phyloP scores from a whole-genome alignment of 495 filamentous ascomycete genomes.

The Penicillium verhagenii region DNA sequence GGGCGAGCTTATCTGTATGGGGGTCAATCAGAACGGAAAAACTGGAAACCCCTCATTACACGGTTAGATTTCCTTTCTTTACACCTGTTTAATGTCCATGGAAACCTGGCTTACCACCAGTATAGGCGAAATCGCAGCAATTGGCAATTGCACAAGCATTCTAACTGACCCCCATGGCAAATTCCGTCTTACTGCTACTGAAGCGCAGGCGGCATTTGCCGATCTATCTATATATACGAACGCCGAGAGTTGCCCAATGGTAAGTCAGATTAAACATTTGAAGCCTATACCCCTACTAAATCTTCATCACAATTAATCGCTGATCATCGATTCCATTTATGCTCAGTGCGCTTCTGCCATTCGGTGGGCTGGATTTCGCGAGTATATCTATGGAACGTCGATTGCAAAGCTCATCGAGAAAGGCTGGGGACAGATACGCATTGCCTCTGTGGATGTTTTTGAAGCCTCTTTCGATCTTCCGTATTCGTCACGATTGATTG shows the following conservation, averaged over 20 bases:
- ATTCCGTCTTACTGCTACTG: constrained; percentile 39
- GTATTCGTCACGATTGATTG: constrained; percentile 33
- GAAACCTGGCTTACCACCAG: not conserved
- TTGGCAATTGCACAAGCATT: constrained; percentile 50
- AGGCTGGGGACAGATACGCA: constrained; percentile 52
- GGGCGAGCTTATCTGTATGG: constrained; percentile 47
- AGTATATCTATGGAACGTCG: constrained; percentile 54
- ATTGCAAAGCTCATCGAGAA: constrained; percentile 35
- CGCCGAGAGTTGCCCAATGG: constrained; percentile 57
- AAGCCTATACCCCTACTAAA: too few relatives aligned
- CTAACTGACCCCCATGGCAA: constrained; percentile 42
- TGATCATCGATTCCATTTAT: not conserved
- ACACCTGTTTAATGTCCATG: not conserved
- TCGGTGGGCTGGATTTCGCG: constrained; percentile 53
- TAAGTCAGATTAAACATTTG: constrained; percentile 8
- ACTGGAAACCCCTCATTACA: constrained; percentile 51
- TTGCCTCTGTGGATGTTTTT: constrained; percentile 47
- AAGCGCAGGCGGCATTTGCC: constrained; percentile 42
- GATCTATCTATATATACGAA: constrained; percentile 54
- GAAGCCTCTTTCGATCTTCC: constrained; percentile 38
- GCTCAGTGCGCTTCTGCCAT: constrained; percentile 56
- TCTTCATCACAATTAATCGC: too few relatives aligned
- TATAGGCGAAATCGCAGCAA: constrained; percentile 52
- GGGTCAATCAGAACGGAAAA: constrained; percentile 36
- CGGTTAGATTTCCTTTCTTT: constrained; percentile 27